Conservation (phyloP, 257 asterid genomes). For the Solanum bulbocastanum region DNA sequence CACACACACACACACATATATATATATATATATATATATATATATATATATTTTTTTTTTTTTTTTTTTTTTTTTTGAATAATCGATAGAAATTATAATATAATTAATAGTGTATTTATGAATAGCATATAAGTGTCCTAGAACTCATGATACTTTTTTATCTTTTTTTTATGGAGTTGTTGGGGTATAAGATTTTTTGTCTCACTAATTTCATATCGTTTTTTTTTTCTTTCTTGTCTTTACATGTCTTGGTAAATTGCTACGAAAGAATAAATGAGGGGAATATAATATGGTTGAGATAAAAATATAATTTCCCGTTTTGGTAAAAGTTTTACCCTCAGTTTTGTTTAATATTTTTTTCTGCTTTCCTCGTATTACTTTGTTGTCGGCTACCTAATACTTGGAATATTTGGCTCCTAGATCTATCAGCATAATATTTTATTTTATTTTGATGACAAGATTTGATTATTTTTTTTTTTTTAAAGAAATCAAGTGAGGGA, state of each 20-base stretch:
- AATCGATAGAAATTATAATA: too few relatives aligned
- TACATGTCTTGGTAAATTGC: background rate
- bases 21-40: too few relatives aligned
- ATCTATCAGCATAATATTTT: background rate
- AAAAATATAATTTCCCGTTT: background rate
- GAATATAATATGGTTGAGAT: background rate
- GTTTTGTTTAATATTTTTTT: background rate
- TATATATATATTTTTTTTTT: too few relatives aligned
- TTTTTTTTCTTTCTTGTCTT: background rate
- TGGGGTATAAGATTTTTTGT: background rate
- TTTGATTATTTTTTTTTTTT: background rate
- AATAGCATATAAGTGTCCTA: too few relatives aligned
- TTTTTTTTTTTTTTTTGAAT: too few relatives aligned
- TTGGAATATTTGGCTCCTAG: background rate
- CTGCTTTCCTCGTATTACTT: background rate
- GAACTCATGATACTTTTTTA: too few relatives aligned
- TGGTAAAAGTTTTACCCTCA: background rate
- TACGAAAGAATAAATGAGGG: background rate
- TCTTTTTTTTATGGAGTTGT: too few relatives aligned
- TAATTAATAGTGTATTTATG: too few relatives aligned
- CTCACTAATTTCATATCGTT: background rate
- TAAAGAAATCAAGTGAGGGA: background rate
- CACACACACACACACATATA: too few relatives aligned
- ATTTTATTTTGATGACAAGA: background rate
- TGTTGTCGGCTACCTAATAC: background rate